These are phyloP conservation scores for Brettanomyces anomalus DNA, from an alignment of 805 yeast genomes.

Conservation along the genomic window DNA sequence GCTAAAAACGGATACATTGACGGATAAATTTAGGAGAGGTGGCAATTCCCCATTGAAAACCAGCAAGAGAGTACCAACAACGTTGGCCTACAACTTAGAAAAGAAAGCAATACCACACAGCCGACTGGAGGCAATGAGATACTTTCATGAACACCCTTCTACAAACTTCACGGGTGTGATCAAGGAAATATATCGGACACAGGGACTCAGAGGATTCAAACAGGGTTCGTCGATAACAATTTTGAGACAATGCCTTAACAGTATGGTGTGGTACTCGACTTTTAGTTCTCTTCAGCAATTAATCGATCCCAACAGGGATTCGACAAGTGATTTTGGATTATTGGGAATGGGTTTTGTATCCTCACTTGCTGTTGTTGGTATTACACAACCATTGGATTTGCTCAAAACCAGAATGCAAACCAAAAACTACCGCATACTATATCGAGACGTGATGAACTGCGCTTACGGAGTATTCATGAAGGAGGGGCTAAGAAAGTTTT, in stretches of 20 bases:
- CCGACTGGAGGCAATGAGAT: constrained; percentile 12
- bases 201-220: constrained; percentile 70
- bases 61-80: constrained; percentile 3
- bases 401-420: constrained; percentile 83
- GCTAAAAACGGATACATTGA: neutral
- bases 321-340: constrained; percentile 30
- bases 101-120: constrained; percentile 9
- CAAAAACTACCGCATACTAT: constrained; percentile 48
- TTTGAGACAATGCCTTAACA: constrained; percentile 66
- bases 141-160: constrained; percentile 46
- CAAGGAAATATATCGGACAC: constrained; percentile 57
- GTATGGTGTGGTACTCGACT: constrained; percentile 77
- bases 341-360: constrained; percentile 48
- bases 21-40: constrained; percentile 5
- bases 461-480: constrained; percentile 38
- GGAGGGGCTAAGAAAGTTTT: constrained; percentile 38
- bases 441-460: constrained; percentile 54
- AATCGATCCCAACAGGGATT: constrained; percentile 42
- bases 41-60: neutral
- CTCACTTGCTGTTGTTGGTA: constrained; percentile 61
- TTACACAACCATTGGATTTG: constrained; percentile 86
- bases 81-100: constrained; percentile 2
- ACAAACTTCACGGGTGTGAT: constrained; percentile 42
- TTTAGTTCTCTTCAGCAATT: constrained; percentile 72
- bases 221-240: constrained; percentile 83